phyloP scores from a whole-genome alignment of 352 stramenopile species.

The Globisporangium irregulare region DNA sequence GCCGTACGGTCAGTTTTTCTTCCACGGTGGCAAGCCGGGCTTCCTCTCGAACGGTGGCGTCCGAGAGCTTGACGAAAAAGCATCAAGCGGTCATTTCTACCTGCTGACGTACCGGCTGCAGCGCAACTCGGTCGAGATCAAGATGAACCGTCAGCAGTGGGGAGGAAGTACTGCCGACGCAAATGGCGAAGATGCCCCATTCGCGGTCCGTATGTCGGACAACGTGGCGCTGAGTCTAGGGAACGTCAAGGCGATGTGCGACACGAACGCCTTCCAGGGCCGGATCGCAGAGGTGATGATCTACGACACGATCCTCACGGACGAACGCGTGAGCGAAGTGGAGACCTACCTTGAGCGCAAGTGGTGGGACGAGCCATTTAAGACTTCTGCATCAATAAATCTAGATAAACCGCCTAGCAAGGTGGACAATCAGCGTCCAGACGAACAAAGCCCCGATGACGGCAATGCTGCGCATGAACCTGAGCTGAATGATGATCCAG shows the following conservation, averaged over 20 bases:
- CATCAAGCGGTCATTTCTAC: slow-evolving; percentile 26
- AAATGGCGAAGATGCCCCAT: slow-evolving; percentile 10
- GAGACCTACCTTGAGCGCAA: slow-evolving; percentile 49
- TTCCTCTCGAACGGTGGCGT: slow-evolving; percentile 53
- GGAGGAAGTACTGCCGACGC: background rate
- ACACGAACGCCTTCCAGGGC: slow-evolving; percentile 60
- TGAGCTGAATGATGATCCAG: background rate
- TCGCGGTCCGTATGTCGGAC: slow-evolving; percentile 39
- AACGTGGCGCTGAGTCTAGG: slow-evolving; percentile 49
- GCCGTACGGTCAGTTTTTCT: slow-evolving; percentile 63
- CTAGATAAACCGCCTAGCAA: background rate
- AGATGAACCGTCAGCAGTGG: slow-evolving; percentile 33
- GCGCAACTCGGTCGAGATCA: slow-evolving; percentile 41
- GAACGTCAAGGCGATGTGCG: slow-evolving; percentile 49
- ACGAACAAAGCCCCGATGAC: too few species aligned
- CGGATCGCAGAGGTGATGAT: slow-evolving; percentile 52
- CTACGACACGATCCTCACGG: slow-evolving; percentile 41
- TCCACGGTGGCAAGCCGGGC: slow-evolving; percentile 51
- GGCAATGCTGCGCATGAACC: background rate
- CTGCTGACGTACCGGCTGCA: slow-evolving; percentile 52
- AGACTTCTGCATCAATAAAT: background rate
- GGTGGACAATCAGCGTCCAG: background rate
- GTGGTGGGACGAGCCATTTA: slow-evolving; percentile 41
- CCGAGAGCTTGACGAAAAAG: slow-evolving; percentile 24
- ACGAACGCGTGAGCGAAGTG: slow-evolving; percentile 26